phyloP scores from a whole-genome alignment of 75 land plant species.

The Gnetum montanum region DNA sequence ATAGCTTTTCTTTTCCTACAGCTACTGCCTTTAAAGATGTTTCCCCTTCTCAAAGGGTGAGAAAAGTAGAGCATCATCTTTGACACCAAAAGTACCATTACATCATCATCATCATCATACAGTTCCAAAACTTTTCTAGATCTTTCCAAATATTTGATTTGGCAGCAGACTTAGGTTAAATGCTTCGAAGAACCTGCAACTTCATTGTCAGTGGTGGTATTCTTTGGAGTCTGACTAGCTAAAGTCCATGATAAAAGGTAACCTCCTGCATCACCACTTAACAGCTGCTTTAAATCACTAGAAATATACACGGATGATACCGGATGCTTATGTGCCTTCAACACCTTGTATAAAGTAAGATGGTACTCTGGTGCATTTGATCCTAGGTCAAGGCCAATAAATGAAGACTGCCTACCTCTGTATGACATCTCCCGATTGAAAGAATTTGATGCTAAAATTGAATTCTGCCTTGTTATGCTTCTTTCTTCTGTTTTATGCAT shows the following conservation, averaged over 20 bases:
- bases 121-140: too few relatives aligned
- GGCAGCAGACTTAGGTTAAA: too few relatives aligned
- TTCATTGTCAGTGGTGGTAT: too few relatives aligned
- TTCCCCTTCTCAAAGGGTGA: too few relatives aligned
- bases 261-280: constrained; percentile 91
- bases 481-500: constrained; percentile 40
- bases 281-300: constrained; percentile 76
- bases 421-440: constrained; percentile 9
- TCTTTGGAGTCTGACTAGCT: constrained; percentile 52
- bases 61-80: too few relatives aligned
- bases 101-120: too few relatives aligned
- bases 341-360: constrained; percentile 61
- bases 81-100: too few relatives aligned
- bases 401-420: constrained; percentile 6
- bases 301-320: constrained; percentile 77
- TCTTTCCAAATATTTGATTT: too few relatives aligned
- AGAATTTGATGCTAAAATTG: constrained; percentile 2
- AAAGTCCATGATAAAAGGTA: constrained; percentile 83
- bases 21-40: too few relatives aligned
- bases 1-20: too few relatives aligned
- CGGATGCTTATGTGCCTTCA: constrained; percentile 75
- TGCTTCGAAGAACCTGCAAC: too few relatives aligned
- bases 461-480: not conserved
- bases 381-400: constrained; percentile 18
- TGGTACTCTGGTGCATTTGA: constrained; percentile 60